Conservation (phyloP, 2,329 filamentous ascomycete species). For the Bipolaris sorokiniana region DNA sequence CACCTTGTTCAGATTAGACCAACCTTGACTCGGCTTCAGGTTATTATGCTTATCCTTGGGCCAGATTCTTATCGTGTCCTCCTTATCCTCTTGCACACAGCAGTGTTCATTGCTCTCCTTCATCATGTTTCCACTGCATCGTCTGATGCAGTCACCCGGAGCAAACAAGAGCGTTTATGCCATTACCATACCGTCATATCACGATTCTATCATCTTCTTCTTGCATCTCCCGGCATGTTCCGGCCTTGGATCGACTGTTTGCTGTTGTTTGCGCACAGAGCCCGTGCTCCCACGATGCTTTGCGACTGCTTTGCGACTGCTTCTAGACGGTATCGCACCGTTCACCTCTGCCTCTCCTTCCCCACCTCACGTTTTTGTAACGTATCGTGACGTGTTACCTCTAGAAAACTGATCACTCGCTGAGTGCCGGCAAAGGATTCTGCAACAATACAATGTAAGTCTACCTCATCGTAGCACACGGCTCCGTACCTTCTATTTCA, state of each 20-base stretch:
- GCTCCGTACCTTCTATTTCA: neutral
- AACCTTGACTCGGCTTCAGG: too few relatives aligned
- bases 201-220: constrained; percentile 3
- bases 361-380: constrained; percentile 10
- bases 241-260: constrained; percentile 7
- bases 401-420: neutral
- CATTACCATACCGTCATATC: neutral
- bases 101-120: neutral
- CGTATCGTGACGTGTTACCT: neutral
- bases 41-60: neutral
- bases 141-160: constrained; percentile 8
- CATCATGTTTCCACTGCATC: neutral
- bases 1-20: neutral
- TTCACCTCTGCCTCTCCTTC: constrained; percentile 2
- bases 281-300: constrained; percentile 7
- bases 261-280: constrained; percentile 14
- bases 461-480: neutral
- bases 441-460: constrained; percentile 7
- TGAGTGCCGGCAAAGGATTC: neutral
- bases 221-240: neutral
- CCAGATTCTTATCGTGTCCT: too few relatives aligned
- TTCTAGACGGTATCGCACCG: constrained; percentile 10
- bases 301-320: constrained; percentile 21
- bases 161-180: neutral
- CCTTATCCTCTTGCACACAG: too few relatives aligned